phyloP scores from a whole-genome alignment of 2,329 filamentous ascomycete species.

The Cercospora sp. region DNA sequence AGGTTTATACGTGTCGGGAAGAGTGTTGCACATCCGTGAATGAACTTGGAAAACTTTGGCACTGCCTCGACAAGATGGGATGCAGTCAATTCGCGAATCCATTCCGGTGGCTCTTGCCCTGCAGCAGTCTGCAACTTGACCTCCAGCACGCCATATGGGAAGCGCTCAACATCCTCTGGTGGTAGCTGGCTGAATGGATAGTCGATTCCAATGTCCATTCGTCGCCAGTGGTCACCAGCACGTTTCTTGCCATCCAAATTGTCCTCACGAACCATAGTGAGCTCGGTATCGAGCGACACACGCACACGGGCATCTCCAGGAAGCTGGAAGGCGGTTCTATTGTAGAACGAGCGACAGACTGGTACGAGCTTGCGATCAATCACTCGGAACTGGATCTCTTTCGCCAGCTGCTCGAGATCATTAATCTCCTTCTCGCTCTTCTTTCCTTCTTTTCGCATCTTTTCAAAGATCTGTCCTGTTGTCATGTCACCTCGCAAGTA shows the following conservation, averaged over 20 bases:
- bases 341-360: constrained; percentile 94
- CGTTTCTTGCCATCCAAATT: constrained; percentile 79
- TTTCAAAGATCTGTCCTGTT: constrained; percentile 88
- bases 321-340: constrained; percentile 95
- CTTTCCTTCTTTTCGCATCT: constrained; percentile 92
- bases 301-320: constrained; percentile 94
- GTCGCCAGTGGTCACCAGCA: constrained; percentile 86
- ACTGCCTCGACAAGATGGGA: constrained; percentile 98
- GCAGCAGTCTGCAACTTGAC: constrained; percentile 97
- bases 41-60: constrained; percentile 98
- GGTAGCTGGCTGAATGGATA: constrained; percentile 90
- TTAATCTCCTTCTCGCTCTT: constrained; percentile 89
- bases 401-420: constrained; percentile 83
- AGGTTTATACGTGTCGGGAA: constrained; percentile 87
- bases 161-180: constrained; percentile 79
- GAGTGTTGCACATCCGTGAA: constrained; percentile 85
- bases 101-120: constrained; percentile 91
- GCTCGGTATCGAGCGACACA: constrained; percentile 93
- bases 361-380: constrained; percentile 83
- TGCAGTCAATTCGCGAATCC: constrained; percentile 89
- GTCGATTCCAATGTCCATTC: constrained; percentile 97
- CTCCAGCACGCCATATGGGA: constrained; percentile 94
- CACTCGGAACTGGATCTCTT: constrained; percentile 90
- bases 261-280: constrained; percentile 93
- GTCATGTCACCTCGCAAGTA: constrained; percentile 83